Percentiles rank a stretch among this genome's conserved stretches.
Conservation (phyloP, 768 basidiomycete species). For the Lactifluus pinguis region DNA sequence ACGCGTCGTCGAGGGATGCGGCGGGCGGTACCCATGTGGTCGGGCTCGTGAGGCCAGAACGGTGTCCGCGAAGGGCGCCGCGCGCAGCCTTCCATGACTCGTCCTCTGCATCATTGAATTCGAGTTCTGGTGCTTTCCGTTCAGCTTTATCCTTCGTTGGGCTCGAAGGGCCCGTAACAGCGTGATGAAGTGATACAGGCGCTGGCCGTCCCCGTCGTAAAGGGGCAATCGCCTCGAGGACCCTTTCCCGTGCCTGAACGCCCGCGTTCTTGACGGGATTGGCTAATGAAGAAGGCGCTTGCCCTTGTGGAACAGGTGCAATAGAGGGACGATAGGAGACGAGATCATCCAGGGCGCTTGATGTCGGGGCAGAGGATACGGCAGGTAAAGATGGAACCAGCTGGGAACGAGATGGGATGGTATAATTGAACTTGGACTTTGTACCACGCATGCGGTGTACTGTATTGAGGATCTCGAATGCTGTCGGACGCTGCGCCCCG, state of each 20-base stretch:
- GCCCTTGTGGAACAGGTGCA: constrained; percentile 18
- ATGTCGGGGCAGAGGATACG: constrained; percentile 8
- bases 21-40: constrained; percentile 7
- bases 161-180: constrained; percentile 23
- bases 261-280: constrained; percentile 39
- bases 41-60: constrained; percentile 18
- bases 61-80: constrained; percentile 19
- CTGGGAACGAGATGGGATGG: constrained; percentile 41
- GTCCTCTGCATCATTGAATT: constrained; percentile 27
- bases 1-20: constrained; percentile 13
- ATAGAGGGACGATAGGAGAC: constrained; percentile 30
- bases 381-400: constrained; percentile 32
- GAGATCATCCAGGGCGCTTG: constrained; percentile 30
- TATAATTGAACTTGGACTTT: constrained; percentile 69
- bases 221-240: constrained; percentile 70
- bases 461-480: constrained; percentile 75
- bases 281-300: constrained; percentile 20
- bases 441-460: constrained; percentile 87
- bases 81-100: constrained; percentile 18
- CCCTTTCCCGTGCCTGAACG: constrained; percentile 64
- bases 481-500: constrained; percentile 74
- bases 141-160: constrained; percentile 21
- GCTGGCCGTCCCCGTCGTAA: constrained; percentile 65
- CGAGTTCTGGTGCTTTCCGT: constrained; percentile 16
- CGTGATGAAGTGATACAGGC: constrained; percentile 12